Evolutionary conservation across 768 basidiomycete species (phyloP), one percentile per base, ranked within the genome.

Genomic region (Vishniacozyma victoriae): DNA sequence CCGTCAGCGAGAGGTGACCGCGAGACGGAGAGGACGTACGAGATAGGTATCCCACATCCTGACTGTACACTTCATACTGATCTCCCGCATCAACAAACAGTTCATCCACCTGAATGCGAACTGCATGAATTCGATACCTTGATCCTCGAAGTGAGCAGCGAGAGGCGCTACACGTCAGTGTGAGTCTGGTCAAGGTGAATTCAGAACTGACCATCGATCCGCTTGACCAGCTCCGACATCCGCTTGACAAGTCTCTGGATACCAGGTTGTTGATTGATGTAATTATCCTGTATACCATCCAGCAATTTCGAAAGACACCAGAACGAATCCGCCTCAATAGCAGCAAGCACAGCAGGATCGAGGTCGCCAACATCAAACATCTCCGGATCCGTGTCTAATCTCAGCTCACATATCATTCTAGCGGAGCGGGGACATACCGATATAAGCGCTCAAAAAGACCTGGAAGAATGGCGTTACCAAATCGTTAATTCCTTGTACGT

Each of bases 61-160:
- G 41, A 96, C 87, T 15, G 93, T 97, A 70, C 96, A 93, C 62
- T 84, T 82, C 41, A 99, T 90, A 59, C 86, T 93, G 57, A 99
- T 87, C 75, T 97, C 95, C 48, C 95, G 80, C 93, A 99, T 96
- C 50, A 97, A 78, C 42, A 99, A 74, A 69, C 95, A 96, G 65
- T 99, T 97, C 91, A 99, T 96, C 95, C 95, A 99, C 43, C 95
- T 80, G 74, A 99, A 99, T 31, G 95, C 93, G 62, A 99, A 99
- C 69, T 99, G 95, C 84, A 99, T 95, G 67, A 95, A 99, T 75
- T 97, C 92, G 59, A 99, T 91, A 62, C 86, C 87, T 73, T 99
- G 85, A 11, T 82, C 75, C 54, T 85, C 84, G 43, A 99, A 78
- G 73, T 99, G 95, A 5, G 80, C 75, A 4, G 84, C 78, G n/a